Evolutionary conservation across 108 stramenopile genomes (phyloP).

Genomic region (Ochromonas danica): DNA sequence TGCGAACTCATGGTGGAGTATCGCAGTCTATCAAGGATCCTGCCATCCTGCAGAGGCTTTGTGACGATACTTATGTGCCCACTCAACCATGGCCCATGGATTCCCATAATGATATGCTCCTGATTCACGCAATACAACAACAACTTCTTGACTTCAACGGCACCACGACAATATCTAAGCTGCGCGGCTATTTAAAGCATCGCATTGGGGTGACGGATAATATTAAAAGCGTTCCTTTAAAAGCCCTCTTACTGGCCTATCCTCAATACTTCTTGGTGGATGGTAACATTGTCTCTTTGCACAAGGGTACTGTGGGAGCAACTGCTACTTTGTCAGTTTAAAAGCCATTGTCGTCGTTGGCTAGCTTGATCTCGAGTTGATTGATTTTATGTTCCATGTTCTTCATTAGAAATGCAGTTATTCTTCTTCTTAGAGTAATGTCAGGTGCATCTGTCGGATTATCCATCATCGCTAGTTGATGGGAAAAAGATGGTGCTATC

Average conservation of each 20-base stretch:
- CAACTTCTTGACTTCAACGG: not conserved
- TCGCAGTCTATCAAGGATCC: too few species aligned
- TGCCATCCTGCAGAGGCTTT: not conserved
- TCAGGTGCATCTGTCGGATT: too few species aligned
- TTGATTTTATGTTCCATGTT: too few species aligned
- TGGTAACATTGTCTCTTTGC: slow-evolving; percentile 29
- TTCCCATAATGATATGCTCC: not conserved
- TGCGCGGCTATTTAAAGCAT: slow-evolving; percentile 29
- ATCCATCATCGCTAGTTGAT: too few species aligned
- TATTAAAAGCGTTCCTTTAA: slow-evolving; percentile 43
- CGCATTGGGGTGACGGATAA: slow-evolving; percentile 4
- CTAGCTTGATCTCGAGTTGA: too few species aligned
- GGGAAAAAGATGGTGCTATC: too few species aligned
- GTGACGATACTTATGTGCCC: slow-evolving; percentile 20
- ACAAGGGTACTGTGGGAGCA: too few species aligned
- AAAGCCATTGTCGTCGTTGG: too few species aligned
- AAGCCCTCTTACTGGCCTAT: slow-evolving; percentile 38
- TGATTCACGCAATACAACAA: not conserved
- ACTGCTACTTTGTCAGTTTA: too few species aligned
- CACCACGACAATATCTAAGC: slow-evolving; percentile 36
- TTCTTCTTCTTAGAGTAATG: too few species aligned
- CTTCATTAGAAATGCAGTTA: too few species aligned
- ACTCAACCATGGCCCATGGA: slow-evolving; percentile 30
- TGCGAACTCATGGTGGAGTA: too few species aligned
- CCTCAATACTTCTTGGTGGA: slow-evolving; percentile 8